These are phyloP conservation scores for Stemphylium vesicarium DNA, from an alignment of 2,329 filamentous ascomycete species.

Conservation along the genomic window DNA sequence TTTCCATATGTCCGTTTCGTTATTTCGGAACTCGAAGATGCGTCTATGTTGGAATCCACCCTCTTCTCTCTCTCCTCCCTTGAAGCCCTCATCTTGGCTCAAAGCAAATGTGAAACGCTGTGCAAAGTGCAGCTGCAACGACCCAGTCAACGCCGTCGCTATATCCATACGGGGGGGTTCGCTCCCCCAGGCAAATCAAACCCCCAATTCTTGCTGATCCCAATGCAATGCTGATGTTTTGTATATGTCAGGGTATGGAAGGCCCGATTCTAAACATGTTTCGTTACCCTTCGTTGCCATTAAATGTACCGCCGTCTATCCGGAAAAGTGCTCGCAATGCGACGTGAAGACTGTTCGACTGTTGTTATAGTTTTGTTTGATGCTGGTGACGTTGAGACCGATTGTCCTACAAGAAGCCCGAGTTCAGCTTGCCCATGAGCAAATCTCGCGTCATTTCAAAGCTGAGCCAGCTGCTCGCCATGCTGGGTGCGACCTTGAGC, in stretches of 20 bases:
- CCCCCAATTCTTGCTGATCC: conserved; percentile 13
- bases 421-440: conserved; percentile 60
- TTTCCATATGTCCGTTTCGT: no score
- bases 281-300: background rate
- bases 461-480: conserved; percentile 98
- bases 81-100: no score
- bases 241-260: conserved; percentile 1
- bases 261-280: background rate
- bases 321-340: conserved; percentile 8
- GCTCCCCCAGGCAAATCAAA: background rate
- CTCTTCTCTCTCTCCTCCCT: background rate
- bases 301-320: conserved; percentile 3
- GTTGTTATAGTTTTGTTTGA: background rate
- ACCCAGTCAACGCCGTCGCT: conserved; percentile 19
- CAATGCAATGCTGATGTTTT: conserved; percentile 24
- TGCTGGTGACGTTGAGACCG: background rate
- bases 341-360: background rate
- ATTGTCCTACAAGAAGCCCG: conserved; percentile 36
- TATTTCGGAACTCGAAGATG: no score
- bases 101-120: background rate
- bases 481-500: conserved; percentile 95
- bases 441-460: conserved; percentile 94
- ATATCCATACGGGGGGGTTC: conserved; percentile 4
- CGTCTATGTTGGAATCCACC: no score
- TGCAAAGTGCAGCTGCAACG: conserved; percentile 5